Evolutionary conservation across 805 yeast species (phyloP).

Genomic region (Candida pini): DNA sequence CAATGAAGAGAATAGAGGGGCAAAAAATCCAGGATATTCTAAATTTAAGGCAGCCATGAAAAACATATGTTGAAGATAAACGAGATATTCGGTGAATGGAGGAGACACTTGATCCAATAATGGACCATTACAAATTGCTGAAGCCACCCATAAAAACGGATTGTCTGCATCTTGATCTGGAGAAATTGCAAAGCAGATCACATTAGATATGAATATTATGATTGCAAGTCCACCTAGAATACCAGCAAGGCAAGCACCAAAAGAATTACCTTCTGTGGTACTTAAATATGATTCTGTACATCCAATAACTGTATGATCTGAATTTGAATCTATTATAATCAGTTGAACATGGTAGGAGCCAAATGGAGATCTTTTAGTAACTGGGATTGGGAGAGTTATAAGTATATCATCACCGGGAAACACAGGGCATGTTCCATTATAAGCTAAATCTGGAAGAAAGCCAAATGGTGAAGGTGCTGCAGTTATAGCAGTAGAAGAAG

Average conservation of each 20-base stretch:
- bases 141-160: conserved; percentile 45
- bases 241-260: conserved; percentile 34
- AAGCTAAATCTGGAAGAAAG: not conserved
- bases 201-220: conserved; percentile 30
- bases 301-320: conserved; percentile 33
- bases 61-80: conserved; percentile 54
- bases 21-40: conserved; percentile 58
- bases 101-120: conserved; percentile 54
- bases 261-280: conserved; percentile 36
- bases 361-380: conserved; percentile 26
- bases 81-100: conserved; percentile 39
- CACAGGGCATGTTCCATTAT: conserved; percentile 27
- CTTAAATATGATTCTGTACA: conserved; percentile 46
- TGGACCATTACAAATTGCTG: conserved; percentile 55
- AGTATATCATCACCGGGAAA: conserved; percentile 18
- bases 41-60: conserved; percentile 51
- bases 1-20: conserved; percentile 44
- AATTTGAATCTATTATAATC: conserved; percentile 36
- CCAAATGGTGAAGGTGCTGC: not conserved
- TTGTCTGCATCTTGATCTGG: conserved; percentile 56
- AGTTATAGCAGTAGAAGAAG: not conserved
- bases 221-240: conserved; percentile 36
- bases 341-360: conserved; percentile 42
- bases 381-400: conserved; percentile 19
- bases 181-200: conserved; percentile 37